These are phyloP conservation scores for Acorus calamus DNA, from an alignment of 106 monocot species.

Conservation along the genomic window DNA sequence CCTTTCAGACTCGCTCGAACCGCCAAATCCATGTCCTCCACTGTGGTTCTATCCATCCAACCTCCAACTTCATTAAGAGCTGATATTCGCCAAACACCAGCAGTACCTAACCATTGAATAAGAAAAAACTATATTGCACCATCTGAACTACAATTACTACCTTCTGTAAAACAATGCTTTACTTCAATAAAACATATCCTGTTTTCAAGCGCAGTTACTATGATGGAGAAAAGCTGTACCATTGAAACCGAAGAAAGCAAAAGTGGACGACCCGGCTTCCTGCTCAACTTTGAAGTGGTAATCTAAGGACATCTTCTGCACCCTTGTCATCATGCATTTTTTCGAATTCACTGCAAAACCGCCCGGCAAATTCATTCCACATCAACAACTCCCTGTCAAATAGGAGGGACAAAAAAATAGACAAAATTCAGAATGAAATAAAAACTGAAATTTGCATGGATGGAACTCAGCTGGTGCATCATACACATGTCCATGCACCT, in stretches of 20 bases:
- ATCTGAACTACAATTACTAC: no score
- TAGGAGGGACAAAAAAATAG: slow-evolving; percentile 26
- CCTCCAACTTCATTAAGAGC: slow-evolving; percentile 13
- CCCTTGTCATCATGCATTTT: neutral
- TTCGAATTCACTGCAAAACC: slow-evolving; percentile 29
- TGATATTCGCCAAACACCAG: slow-evolving; percentile 19
- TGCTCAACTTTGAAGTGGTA: slow-evolving; percentile 68
- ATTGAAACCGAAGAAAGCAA: slow-evolving; percentile 49
- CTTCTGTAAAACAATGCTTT: no score
- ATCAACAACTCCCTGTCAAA: slow-evolving; percentile 58
- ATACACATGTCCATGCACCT: no score
- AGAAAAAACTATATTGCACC: no score
- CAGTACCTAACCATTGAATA: slow-evolving; percentile 4
- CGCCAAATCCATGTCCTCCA: slow-evolving; percentile 7
- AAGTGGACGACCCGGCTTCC: slow-evolving; percentile 43
- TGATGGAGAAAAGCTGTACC: slow-evolving; percentile 13
- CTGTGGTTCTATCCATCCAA: slow-evolving; percentile 14
- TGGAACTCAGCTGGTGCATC: no score
- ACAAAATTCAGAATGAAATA: neutral
- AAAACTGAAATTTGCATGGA: no score
- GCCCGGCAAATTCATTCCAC: slow-evolving; percentile 27
- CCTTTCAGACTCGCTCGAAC: slow-evolving; percentile 11
- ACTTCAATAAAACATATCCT: no score
- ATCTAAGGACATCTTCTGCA: slow-evolving; percentile 54
- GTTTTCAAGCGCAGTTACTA: no score